Evolutionary conservation across 192 early-diverging fungal species (phyloP), one percentile per base, ranked within the genome.

Genomic region (Coemansia reversa): DNA sequence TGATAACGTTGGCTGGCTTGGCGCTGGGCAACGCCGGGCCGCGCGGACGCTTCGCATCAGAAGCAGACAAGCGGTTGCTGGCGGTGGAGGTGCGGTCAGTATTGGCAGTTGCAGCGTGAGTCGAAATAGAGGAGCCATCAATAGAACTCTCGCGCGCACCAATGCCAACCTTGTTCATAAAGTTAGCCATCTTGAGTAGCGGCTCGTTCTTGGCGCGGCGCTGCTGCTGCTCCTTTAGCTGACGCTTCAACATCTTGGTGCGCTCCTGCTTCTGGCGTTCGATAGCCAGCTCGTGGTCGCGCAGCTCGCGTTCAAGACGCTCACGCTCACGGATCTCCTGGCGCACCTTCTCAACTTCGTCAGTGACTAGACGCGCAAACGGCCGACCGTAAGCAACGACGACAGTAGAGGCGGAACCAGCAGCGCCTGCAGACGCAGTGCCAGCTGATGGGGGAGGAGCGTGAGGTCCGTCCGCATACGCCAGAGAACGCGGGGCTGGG

Each of bases 1-100:
- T 92, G 76, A 92, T 88, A 20, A 92, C 90, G 12, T 87, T 80
- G 4, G 86, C 84, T 2, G 89, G 81, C 62, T 89, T 90, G 33
- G 79, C 66, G 29, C 63, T 76, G 20, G 82, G 82, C 65, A 79
- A 58, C 7, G 81, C 69, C 4, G 75, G 76, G 4, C 77, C 77
- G 18, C 77, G 72, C 18, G 77, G 77, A 3, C 77, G 77, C 68
- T 65, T 71, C 1, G 55, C 28, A 24, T 69, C 65, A 24, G 68
- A 60, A 22, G 73, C 64, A 18, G 68, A 70, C 62, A 67, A 25
- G 28, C 69, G 66, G 55, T 72, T 74, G 56, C 55, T 1, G 35
- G 25, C 23, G 28, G 50, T 11, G 12, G 35, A 39, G 35, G 35
- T 11, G 7, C 22, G 6, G 8, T 9, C 35, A 11, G 35, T 11